A percentile compares a stretch with the other conserved stretches of the same genome.
Evolutionary conservation across 2,329 filamentous ascomycete genomes (phyloP).

Genomic region (Xylariaceae sp.): DNA sequence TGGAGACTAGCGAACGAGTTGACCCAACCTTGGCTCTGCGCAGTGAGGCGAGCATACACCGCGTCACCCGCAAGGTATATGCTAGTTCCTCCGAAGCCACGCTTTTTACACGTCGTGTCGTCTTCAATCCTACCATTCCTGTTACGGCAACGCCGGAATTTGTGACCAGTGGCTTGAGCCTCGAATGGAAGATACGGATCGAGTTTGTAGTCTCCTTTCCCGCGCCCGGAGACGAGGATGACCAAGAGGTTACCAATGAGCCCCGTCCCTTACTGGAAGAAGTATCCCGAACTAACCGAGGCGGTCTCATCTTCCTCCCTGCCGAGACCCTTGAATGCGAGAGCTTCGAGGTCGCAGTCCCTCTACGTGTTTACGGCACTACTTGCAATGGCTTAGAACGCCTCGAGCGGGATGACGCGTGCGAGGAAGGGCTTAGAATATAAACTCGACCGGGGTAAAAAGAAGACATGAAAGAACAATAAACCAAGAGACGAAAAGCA

Average conservation of each 20-base stretch:
- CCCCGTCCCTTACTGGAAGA: conserved; percentile 66
- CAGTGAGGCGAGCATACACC: conserved; percentile 77
- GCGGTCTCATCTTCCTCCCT: conserved; percentile 67
- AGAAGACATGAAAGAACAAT: background rate
- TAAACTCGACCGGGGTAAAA: conserved; percentile 9
- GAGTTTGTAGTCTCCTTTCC: conserved; percentile 81
- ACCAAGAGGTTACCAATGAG: conserved; percentile 24
- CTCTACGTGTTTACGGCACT: conserved; percentile 73
- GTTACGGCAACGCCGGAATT: conserved; percentile 83
- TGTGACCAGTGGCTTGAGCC: conserved; percentile 77
- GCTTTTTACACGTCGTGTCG: conserved; percentile 71
- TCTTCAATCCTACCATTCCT: conserved; percentile 81
- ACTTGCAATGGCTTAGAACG: conserved; percentile 54
- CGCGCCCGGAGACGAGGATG: conserved; percentile 5
- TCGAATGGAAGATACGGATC: conserved; percentile 85
- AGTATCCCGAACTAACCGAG: conserved; percentile 73
- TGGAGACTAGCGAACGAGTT: conserved; percentile 84
- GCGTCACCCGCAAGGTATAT: conserved; percentile 80
- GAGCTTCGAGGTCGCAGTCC: conserved; percentile 86
- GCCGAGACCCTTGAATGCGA: conserved; percentile 76
- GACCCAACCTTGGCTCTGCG: conserved; percentile 76
- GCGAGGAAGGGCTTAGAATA: conserved; percentile 40
- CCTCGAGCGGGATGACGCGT: conserved; percentile 52
- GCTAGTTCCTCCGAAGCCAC: conserved; percentile 76
- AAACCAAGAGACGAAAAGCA: background rate